Conservation (phyloP, 306 rosid genomes). For the Quercus engelmannii region DNA sequence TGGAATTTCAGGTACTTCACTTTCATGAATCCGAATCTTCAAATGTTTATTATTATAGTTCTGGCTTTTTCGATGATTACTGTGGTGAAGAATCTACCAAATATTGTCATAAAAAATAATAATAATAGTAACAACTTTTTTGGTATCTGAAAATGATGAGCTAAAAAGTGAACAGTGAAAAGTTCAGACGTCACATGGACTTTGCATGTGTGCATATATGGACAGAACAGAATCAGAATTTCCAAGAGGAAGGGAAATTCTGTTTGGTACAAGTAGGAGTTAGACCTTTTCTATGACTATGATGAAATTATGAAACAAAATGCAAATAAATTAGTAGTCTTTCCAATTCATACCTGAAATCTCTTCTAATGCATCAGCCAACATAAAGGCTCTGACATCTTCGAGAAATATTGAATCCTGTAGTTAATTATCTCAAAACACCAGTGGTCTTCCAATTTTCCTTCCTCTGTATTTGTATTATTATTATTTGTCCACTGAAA, state of each 20-base stretch:
- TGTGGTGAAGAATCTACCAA: background rate
- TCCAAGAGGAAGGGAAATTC: background rate
- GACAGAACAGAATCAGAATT: background rate
- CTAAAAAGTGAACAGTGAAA: background rate
- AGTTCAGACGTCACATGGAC: background rate
- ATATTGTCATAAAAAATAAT: background rate
- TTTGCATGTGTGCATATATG: background rate
- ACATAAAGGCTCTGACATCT: background rate
- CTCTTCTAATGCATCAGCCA: background rate
- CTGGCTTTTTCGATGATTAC: background rate
- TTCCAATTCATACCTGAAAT: background rate
- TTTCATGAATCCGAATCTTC: background rate
- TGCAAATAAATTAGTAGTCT: no score
- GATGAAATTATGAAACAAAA: no score
- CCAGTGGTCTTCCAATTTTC: background rate
- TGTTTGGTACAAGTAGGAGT: no score
- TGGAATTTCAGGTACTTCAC: conserved; percentile 70
- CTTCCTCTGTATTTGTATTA: background rate
- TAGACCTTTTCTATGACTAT: no score
- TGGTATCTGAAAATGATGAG: background rate
- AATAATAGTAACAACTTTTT: background rate
- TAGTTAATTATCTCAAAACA: background rate
- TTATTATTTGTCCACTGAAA: background rate
- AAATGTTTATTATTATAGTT: background rate
- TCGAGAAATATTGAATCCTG: background rate